These are phyloP conservation scores for Apiotrichum laibachii DNA, from an alignment of 1,284 basidiomycete species.

Conservation along the genomic window DNA sequence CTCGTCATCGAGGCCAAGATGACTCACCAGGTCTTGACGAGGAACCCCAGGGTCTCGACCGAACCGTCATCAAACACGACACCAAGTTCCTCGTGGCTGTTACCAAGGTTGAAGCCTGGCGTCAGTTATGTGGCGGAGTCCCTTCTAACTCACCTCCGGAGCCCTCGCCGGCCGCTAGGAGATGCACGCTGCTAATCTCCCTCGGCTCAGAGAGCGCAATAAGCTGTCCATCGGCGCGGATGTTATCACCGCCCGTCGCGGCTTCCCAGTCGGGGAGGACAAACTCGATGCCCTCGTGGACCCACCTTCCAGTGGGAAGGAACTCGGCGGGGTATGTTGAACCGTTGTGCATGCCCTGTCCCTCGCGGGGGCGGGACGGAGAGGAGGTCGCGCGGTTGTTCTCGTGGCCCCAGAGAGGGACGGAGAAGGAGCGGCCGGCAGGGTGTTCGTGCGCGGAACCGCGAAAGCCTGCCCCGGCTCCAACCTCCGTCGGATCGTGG, in stretches of 20 bases:
- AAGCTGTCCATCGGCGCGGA: slow-evolving; percentile 5
- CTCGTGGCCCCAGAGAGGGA: slow-evolving; percentile 26
- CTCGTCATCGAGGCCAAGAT: background rate
- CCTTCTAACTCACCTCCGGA: slow-evolving; percentile 7
- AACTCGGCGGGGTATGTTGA: slow-evolving; percentile 11
- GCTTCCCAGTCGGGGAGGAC: slow-evolving; percentile 6
- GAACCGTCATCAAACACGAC: slow-evolving; percentile 13
- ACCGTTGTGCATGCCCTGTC: slow-evolving; percentile 15
- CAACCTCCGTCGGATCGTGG: too few species aligned
- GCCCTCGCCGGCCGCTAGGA: slow-evolving; percentile 20
- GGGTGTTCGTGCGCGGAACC: too few species aligned
- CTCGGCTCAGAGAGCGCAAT: slow-evolving; percentile 2
- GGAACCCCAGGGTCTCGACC: slow-evolving; percentile 1
- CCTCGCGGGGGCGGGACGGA: slow-evolving; percentile 5
- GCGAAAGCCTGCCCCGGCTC: too few species aligned
- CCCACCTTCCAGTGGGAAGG: slow-evolving; percentile 11
- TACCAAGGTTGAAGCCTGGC: slow-evolving; percentile 10
- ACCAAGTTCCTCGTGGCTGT: slow-evolving; percentile 16
- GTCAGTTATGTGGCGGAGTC: background rate
- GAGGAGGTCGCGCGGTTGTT: slow-evolving; percentile 18
- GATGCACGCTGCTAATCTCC: slow-evolving; percentile 11
- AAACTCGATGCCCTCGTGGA: slow-evolving; percentile 15
- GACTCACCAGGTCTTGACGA: slow-evolving; percentile 21
- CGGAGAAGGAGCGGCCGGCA: background rate
- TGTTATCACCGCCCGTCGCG: slow-evolving; percentile 1